Evolutionary conservation across 176 grass and related monocot genomes (phyloP), one percentile per base, ranked within the genome.

Genomic region (Triticum urartu): DNA sequence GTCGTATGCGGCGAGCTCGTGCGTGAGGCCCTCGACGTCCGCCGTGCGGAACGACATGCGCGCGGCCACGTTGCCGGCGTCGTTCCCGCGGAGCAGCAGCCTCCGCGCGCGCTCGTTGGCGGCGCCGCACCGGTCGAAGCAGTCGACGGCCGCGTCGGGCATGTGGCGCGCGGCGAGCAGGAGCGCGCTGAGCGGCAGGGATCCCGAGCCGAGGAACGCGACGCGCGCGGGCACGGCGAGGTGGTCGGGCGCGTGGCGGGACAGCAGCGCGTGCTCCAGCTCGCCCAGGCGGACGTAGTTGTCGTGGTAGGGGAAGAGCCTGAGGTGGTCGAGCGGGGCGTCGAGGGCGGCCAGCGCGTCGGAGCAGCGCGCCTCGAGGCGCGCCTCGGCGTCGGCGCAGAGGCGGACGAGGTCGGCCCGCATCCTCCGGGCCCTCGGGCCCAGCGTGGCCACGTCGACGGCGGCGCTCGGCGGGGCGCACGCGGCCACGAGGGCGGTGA

Each of bases 401-500:
- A 94, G 39, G 7, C 33, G 38, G 5, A 94, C 81, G 4, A 94
- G 89, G 39, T 86, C 71, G 4, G 21, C 34, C 4, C 87, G 63
- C 90, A 88, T 94, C 69, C 78, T 48, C 83, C 83, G 84, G 0
- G 8, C 89, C 24, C 86, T 30, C 2, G 33, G 11, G 11, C 52
- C 66, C 17, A 94, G 87, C 62, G 59, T 11, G 25, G 87, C 26
- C 48, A 91, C 92, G 28, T 94, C 92, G 54, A 66, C 52, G 89
- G 83, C 80, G 90, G 79, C 80, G 88, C 83, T 89, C 92, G 69
- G 61, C 48, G 80, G 86, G 87, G 89, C 84, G 89, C 89, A 94
- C 4, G 67, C 10, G 2, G 58, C 8, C 11, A 94, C 89, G 0
- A 94, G 84, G n/a, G 81, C 64, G 26, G 89, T 93, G 56, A 93